These are phyloP conservation scores for Acacia acuminata DNA, from an alignment of 306 rosid species.

Conservation along the genomic window DNA sequence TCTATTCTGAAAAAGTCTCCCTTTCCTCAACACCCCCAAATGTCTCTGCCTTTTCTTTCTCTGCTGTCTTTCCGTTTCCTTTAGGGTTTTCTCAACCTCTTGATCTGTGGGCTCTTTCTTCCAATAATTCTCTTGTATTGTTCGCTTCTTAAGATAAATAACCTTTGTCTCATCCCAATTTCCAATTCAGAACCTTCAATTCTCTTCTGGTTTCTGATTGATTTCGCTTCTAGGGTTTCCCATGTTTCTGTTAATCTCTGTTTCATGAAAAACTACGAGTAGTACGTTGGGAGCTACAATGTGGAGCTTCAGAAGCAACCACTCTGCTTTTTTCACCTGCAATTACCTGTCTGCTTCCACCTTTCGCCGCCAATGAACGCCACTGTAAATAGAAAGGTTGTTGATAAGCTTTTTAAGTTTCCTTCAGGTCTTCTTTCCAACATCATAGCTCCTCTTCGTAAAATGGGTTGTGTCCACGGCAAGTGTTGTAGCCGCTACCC, in stretches of 20 bases:
- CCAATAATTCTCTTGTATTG: conserved; percentile 34
- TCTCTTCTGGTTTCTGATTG: conserved; percentile 9
- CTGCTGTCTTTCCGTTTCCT: conserved; percentile 27
- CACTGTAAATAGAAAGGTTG: conserved; percentile 28
- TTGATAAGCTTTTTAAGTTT: conserved; percentile 30
- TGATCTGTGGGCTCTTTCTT: conserved; percentile 15
- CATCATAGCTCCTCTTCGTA: conserved; percentile 12
- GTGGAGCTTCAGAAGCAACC: conserved; percentile 39
- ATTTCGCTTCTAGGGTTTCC: conserved; percentile 43
- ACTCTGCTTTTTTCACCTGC: conserved; percentile 2
- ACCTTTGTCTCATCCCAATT: conserved; percentile 28
- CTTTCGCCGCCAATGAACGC: not conserved
- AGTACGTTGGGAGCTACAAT: conserved; percentile 34
- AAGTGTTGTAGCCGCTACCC: conserved; percentile 72
- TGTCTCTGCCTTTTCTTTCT: conserved; percentile 32
- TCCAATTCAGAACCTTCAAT: conserved; percentile 26
- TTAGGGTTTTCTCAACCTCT: conserved; percentile 39
- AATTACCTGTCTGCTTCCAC: conserved; percentile 3
- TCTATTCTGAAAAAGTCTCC: conserved; percentile 22
- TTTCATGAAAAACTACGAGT: conserved; percentile 26
- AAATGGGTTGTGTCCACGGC: conserved; percentile 90
- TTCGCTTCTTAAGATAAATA: conserved; percentile 13
- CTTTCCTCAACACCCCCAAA: conserved; percentile 34
- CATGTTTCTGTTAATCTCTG: conserved; percentile 16
- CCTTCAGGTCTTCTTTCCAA: conserved; percentile 7